phyloP scores from a whole-genome alignment of 768 basidiomycete genomes.

The Russula sp. region DNA sequence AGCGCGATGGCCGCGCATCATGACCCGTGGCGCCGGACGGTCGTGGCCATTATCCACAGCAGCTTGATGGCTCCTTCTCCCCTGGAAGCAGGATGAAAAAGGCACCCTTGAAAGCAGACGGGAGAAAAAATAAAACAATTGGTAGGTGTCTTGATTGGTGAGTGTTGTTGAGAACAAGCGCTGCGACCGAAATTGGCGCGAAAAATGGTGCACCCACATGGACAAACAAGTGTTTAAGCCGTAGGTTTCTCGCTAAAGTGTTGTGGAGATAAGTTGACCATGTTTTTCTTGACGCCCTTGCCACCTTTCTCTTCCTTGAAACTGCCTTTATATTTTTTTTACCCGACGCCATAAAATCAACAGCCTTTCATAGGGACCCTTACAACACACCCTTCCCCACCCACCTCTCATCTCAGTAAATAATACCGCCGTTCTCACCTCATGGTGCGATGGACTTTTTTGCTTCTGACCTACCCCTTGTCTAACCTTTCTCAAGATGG shows the following conservation, averaged over 20 bases:
- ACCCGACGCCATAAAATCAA: not conserved
- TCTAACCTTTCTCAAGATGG: conserved; percentile 6
- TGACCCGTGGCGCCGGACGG: not conserved
- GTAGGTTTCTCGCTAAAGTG: conserved; percentile 22
- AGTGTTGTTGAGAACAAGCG: conserved; percentile 4
- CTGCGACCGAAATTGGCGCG: conserved; percentile 27
- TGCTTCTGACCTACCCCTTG: no score
- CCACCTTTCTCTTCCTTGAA: not conserved
- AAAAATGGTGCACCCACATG: conserved; percentile 37
- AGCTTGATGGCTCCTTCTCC: not conserved
- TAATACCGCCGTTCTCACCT: not conserved
- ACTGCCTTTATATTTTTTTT: not conserved
- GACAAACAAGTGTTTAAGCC: conserved; percentile 40
- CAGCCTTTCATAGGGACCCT: not conserved
- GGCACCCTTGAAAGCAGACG: not conserved
- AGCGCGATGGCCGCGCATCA: not conserved
- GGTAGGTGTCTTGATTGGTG: conserved; percentile 18
- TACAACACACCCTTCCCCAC: not conserved
- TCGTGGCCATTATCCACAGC: not conserved
- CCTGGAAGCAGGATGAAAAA: not conserved
- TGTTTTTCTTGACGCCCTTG: conserved; percentile 14
- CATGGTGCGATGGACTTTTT: not conserved
- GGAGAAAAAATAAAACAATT: not conserved
- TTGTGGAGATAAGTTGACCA: conserved; percentile 12
- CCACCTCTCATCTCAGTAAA: not conserved